A percentile compares a stretch with the other conserved stretches of the same genome.
Conservation (phyloP, 805 yeast genomes). For the Yamadazyma kitorensis region DNA sequence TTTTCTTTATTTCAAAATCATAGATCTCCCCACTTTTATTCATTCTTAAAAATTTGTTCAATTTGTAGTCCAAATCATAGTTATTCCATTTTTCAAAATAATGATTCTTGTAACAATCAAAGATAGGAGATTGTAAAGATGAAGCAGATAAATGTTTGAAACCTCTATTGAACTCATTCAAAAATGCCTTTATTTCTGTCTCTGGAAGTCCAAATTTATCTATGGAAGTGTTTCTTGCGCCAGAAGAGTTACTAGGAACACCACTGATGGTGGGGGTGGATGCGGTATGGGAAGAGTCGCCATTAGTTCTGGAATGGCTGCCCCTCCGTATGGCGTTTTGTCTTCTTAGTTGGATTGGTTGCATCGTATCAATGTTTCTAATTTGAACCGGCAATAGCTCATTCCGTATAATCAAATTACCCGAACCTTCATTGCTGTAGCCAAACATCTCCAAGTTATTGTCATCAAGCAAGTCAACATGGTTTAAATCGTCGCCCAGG, state of each 20-base stretch:
- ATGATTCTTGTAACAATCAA: constrained; percentile 5
- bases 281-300: not conserved
- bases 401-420: too few species aligned
- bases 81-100: constrained; percentile 2
- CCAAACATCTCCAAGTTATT: too few species aligned
- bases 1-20: not conserved
- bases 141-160: not conserved
- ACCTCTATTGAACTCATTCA: not conserved
- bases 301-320: not conserved
- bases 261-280: too few species aligned
- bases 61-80: constrained; percentile 7
- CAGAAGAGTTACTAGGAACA: too few species aligned
- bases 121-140: constrained; percentile 2
- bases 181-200: too few species aligned
- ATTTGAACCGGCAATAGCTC: too few species aligned
- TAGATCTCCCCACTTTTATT: constrained; percentile 1
- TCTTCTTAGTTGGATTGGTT: constrained; percentile 5
- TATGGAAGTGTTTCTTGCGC: too few species aligned
- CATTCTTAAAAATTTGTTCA: constrained; percentile 3
- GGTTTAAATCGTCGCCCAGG: too few species aligned
- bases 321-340: constrained; percentile 7
- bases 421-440: too few species aligned
- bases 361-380: too few species aligned
- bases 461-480: too few species aligned
- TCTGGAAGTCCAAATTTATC: too few species aligned